Evolutionary conservation across 306 rosid species (phyloP), one percentile per base, ranked within the genome.

Genomic region (Cicer pinnatifidum): DNA sequence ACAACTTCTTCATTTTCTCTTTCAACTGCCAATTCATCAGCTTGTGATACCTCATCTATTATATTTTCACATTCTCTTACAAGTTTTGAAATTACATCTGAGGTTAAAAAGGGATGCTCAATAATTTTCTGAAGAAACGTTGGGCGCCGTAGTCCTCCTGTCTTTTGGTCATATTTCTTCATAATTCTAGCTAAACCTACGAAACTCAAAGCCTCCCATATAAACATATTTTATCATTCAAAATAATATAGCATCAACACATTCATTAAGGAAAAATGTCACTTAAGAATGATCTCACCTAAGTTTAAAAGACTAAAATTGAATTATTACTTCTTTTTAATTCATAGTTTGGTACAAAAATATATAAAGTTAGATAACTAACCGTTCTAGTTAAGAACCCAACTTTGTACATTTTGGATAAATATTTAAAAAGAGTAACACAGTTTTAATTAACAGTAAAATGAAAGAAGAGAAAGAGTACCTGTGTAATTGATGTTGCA

Each of bases 401-500:
- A 28, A 3, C 35, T 28, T 28, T 28, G 35, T 28, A 28, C 35
- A 3, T 28, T 3, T 0, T 28, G 5, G 35, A 28, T 3, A 28
- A 28, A 28, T 28, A 28, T 28, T 28, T 28, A 28, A 28, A 28
- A 28, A 28, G 35, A 28, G 35, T 28, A 28, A 28, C 35, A 28
- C 35, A 28, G 35, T 3, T 28, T 28, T 28, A 28, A 28, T 28
- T 28, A 28, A 28, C 5, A 4, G 5, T 28, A 28, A 28, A 28
- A 28, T 28, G 53, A 58, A 1, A n/a, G 20, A 62, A 17, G 9
- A 17, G 9, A 43, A 65, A 41, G 5, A 2, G 6, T 44, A 65
- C 71, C 94, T 77, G 87, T 88, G 82, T 88, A 89, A 67, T 88
- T 91, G 75, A 88, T 59, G 48, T 81, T 88, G 88, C 90, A 87